These are phyloP conservation scores for Cucumis melo DNA, from an alignment of 306 rosid genomes.

Conservation along the genomic window DNA sequence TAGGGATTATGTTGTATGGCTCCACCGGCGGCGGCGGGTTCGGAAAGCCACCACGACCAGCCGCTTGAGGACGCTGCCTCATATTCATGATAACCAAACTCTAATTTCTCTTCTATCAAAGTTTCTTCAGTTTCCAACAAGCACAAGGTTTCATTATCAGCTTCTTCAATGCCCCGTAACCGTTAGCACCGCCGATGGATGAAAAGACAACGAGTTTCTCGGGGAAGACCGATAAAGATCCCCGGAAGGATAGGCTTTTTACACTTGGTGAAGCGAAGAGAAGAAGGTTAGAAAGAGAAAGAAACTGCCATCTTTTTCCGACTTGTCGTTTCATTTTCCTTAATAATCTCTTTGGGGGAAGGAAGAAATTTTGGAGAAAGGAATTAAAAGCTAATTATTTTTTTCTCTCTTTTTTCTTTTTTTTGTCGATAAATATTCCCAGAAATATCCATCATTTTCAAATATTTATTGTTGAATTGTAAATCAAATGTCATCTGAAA, in stretches of 20 bases:
- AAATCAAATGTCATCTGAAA: too few species aligned
- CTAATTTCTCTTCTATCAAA: neutral
- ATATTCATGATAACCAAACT: neutral
- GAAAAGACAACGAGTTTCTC: neutral
- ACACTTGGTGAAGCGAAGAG: neutral
- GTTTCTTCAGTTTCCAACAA: neutral
- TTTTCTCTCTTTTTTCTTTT: neutral
- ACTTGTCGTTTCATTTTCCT: neutral
- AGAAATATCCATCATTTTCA: neutral
- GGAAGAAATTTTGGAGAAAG: neutral
- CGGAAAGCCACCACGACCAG: neutral
- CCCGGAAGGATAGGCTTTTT: neutral
- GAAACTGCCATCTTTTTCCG: neutral
- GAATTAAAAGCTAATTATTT: neutral
- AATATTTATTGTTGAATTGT: neutral
- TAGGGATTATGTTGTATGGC: slow-evolving; percentile 70
- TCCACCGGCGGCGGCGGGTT: slow-evolving; percentile 13
- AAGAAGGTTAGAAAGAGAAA: neutral
- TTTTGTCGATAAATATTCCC: neutral
- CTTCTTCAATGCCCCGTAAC: neutral
- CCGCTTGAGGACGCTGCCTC: slow-evolving; percentile 11
- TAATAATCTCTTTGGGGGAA: neutral
- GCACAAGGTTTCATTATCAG: neutral
- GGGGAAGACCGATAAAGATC: neutral
- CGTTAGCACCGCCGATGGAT: neutral